These are phyloP conservation scores for Rhodotorula sp. DNA, from an alignment of 1,284 basidiomycete genomes.

Conservation along the genomic window DNA sequence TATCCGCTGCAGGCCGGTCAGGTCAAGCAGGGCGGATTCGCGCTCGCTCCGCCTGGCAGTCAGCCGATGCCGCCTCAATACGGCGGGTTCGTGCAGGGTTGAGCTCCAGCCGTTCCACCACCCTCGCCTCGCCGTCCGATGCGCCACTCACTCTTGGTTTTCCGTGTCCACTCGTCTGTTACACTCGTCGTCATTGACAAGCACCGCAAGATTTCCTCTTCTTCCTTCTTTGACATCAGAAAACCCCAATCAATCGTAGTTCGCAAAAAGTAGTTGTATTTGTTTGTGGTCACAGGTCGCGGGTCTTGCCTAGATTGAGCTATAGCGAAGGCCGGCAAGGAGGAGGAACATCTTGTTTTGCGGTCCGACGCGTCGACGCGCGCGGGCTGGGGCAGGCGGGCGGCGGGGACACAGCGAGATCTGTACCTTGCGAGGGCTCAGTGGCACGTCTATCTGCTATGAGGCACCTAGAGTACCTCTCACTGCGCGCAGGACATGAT, in stretches of 20 bases:
- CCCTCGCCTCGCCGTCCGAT: neutral
- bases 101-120: too few species aligned
- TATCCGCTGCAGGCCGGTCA: neutral
- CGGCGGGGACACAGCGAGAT: neutral
- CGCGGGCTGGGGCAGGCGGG: neutral
- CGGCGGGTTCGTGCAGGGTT: conserved; percentile 15
- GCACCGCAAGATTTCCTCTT: neutral
- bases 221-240: neutral
- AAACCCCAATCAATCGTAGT: neutral
- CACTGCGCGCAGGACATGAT: neutral
- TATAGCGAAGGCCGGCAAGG: too few species aligned
- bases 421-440: neutral
- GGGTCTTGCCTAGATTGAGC: too few species aligned
- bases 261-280: neutral
- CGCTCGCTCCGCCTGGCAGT: neutral
- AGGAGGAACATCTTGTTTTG: neutral
- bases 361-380: neutral
- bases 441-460: neutral
- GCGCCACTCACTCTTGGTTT: neutral
- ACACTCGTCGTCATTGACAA: neutral
- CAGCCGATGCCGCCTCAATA: conserved; percentile 8
- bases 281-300: too few species aligned
- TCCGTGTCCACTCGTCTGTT: neutral
- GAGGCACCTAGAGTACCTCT: too few species aligned
- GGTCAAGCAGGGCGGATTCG: neutral